A percentile compares a stretch with the other conserved stretches of the same genome.
phyloP scores from a whole-genome alignment of 2,329 filamentous ascomycete genomes.

The Trichoderma aggressivum region DNA sequence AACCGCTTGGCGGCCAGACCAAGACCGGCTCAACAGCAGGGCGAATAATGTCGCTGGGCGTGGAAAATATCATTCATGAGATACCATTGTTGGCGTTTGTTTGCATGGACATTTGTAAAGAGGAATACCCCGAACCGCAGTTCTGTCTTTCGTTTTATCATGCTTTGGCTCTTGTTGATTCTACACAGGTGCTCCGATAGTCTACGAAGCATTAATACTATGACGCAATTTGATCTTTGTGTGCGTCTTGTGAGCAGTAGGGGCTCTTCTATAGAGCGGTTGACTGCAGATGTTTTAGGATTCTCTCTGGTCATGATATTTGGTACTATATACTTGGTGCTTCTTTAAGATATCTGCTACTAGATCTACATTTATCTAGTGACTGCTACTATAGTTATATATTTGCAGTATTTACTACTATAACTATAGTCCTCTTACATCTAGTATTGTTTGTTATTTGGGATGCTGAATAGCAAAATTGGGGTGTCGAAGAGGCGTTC shows the following conservation, averaged over 20 bases:
- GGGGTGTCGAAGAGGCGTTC: too few species aligned
- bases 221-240: not conserved
- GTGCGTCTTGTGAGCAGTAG: not conserved
- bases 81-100: not conserved
- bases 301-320: not conserved
- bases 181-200: not conserved
- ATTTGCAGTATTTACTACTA: too few species aligned
- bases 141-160: not conserved
- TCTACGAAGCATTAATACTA: not conserved
- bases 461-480: too few species aligned
- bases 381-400: too few species aligned
- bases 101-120: not conserved
- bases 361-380: too few species aligned
- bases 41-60: not conserved
- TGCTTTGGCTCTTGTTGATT: not conserved
- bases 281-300: not conserved
- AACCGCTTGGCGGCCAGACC: slow-evolving; percentile 34
- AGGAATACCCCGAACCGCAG: not conserved
- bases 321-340: not conserved
- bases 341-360: not conserved
- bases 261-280: not conserved
- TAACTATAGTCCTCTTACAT: too few species aligned
- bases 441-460: too few species aligned
- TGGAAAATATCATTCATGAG: not conserved
- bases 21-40: slow-evolving; percentile 21